Conservation (phyloP, 176 grass and related monocot species). For the Phoenix dactylifera region DNA sequence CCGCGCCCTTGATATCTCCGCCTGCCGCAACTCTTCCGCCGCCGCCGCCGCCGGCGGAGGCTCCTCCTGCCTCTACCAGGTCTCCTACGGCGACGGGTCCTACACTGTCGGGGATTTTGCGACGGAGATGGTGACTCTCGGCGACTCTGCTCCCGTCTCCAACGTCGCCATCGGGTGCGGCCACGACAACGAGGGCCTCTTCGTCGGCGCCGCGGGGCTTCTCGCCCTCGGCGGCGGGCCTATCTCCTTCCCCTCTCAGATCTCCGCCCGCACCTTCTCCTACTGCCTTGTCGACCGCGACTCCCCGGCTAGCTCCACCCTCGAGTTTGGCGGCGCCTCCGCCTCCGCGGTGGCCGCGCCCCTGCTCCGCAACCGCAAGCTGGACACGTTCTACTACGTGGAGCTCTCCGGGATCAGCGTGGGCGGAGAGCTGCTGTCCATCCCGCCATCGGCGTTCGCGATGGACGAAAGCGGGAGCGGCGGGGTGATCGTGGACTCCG, state of each 20-base stretch:
- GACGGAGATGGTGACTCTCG: slow-evolving; percentile 72
- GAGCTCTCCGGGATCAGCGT: slow-evolving; percentile 52
- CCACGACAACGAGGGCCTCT: slow-evolving; percentile 92
- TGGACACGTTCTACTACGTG: slow-evolving; percentile 81
- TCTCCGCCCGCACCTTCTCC: slow-evolving; percentile 63
- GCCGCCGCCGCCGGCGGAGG: slow-evolving; percentile 3
- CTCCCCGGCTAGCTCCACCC: slow-evolving; percentile 64
- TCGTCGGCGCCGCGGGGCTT: slow-evolving; percentile 71
- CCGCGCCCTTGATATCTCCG: slow-evolving; percentile 59
- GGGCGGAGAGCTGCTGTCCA: slow-evolving; percentile 43
- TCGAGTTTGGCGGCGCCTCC: slow-evolving; percentile 30
- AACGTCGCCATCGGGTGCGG: slow-evolving; percentile 79
- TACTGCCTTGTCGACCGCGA: slow-evolving; percentile 98
- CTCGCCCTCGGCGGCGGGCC: slow-evolving; percentile 55
- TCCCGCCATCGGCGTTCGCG: slow-evolving; percentile 39
- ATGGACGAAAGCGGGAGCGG: slow-evolving; percentile 54
- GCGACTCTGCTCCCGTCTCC: slow-evolving; percentile 28
- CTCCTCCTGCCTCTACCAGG: slow-evolving; percentile 13
- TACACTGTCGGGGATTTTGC: slow-evolving; percentile 94
- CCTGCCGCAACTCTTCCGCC: slow-evolving; percentile 67
- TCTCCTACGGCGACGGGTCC: slow-evolving; percentile 91
- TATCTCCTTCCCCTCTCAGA: slow-evolving; percentile 92
- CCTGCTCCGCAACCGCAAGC: slow-evolving; percentile 38
- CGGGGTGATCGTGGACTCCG: slow-evolving; percentile 93
- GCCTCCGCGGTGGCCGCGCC: slow-evolving; percentile 39